phyloP scores from a whole-genome alignment of 176 grass and related monocot genomes.

The Chrysopogon serrulatus region DNA sequence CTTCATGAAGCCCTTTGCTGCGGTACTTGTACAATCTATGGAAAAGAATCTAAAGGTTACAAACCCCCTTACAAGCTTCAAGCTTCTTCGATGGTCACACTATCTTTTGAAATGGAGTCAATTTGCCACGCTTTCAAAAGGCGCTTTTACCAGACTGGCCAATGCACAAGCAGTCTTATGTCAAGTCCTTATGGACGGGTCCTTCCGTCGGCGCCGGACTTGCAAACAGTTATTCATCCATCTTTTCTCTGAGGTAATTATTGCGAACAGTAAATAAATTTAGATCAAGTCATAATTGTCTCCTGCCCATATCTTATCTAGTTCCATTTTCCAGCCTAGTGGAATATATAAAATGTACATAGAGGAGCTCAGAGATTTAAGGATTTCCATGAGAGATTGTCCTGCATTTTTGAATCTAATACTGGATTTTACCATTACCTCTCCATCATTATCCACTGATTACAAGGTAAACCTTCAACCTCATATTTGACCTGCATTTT shows the following conservation, averaged over 20 bases:
- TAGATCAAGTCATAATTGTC: constrained; percentile 4
- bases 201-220: constrained; percentile 49
- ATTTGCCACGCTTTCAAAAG: constrained; percentile 78
- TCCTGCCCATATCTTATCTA: constrained; percentile 22
- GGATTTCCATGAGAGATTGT: constrained; percentile 59
- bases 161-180: constrained; percentile 68
- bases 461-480: constrained; percentile 64
- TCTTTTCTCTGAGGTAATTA: constrained; percentile 81
- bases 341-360: constrained; percentile 81
- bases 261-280: constrained; percentile 14
- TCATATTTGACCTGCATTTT: neutral
- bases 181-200: constrained; percentile 68
- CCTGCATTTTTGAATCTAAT: constrained; percentile 69
- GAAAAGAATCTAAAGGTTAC: constrained; percentile 77
- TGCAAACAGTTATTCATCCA: constrained; percentile 45
- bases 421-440: constrained; percentile 63
- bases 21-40: constrained; percentile 75
- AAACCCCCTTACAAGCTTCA: constrained; percentile 67
- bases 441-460: constrained; percentile 52
- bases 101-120: constrained; percentile 84
- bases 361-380: constrained; percentile 77
- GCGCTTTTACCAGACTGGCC: constrained; percentile 76
- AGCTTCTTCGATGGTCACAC: constrained; percentile 89
- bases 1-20: constrained; percentile 83
- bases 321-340: constrained; percentile 49